Percentiles rank a stretch among this genome's conserved stretches.
Conservation (phyloP, 2,329 filamentous ascomycete genomes). For the Colletotrichum magnum region DNA sequence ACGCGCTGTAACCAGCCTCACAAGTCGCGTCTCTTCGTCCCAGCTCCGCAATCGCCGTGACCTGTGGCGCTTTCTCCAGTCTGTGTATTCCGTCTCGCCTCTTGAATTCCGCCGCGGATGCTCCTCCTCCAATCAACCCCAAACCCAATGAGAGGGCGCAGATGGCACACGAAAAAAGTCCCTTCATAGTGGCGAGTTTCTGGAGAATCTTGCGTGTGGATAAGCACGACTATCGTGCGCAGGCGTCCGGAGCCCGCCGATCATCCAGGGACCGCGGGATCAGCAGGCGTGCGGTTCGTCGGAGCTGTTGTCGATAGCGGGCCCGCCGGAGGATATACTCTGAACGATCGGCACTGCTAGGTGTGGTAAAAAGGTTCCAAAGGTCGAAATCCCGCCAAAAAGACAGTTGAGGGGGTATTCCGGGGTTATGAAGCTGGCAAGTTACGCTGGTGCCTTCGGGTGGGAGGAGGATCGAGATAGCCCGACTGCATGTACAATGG, state of each 20-base stretch:
- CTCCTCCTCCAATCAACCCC: background rate
- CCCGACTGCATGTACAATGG: slow-evolving; percentile 24
- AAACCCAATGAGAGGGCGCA: slow-evolving; percentile 24
- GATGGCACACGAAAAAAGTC: slow-evolving; percentile 12
- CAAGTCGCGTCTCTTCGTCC: slow-evolving; percentile 44
- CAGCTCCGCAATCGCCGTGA: slow-evolving; percentile 35
- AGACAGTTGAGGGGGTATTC: background rate
- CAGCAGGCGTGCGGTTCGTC: slow-evolving; percentile 10
- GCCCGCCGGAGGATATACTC: background rate
- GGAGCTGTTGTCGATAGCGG: background rate
- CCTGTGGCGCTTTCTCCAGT: slow-evolving; percentile 46
- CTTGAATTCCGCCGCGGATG: slow-evolving; percentile 46
- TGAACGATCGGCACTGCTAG: slow-evolving; percentile 1
- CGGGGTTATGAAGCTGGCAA: slow-evolving; percentile 33
- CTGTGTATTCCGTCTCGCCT: slow-evolving; percentile 50
- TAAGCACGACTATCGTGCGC: slow-evolving; percentile 13
- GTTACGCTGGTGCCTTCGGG: slow-evolving; percentile 30
- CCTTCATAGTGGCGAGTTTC: slow-evolving; percentile 16
- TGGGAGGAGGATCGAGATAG: slow-evolving; percentile 30
- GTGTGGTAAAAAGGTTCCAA: background rate
- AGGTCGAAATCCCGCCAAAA: background rate
- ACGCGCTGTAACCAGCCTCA: slow-evolving; percentile 48
- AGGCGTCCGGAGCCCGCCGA: background rate
- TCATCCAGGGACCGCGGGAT: slow-evolving; percentile 19
- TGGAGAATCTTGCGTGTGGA: background rate